Conservation (phyloP, 2,329 filamentous ascomycete genomes). For the Aureobasidium subglaciale region DNA sequence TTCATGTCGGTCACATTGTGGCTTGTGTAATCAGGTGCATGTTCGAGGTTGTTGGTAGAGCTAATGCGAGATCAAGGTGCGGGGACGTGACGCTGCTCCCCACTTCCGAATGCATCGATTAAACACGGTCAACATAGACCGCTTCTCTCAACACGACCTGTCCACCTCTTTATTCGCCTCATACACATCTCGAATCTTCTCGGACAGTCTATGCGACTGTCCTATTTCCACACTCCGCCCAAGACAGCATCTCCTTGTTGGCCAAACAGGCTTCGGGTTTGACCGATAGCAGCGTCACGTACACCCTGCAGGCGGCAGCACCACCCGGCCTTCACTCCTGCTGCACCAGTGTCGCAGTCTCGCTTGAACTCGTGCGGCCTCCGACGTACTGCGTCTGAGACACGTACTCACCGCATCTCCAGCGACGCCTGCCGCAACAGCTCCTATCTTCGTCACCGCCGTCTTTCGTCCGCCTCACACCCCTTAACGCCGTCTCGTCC, state of each 20-base stretch:
- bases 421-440: background rate
- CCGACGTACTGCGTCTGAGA: background rate
- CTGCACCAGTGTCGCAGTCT: background rate
- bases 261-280: background rate
- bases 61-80: too few species aligned
- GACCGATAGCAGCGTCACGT: background rate
- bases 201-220: slow-evolving; percentile 13
- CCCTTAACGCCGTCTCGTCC: background rate
- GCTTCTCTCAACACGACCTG: background rate
- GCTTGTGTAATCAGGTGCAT: too few species aligned
- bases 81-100: background rate
- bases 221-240: background rate
- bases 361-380: background rate
- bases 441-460: background rate
- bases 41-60: too few species aligned
- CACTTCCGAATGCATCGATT: slow-evolving; percentile 1
- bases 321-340: background rate
- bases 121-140: slow-evolving; percentile 5
- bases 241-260: background rate
- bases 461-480: background rate
- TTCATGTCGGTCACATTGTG: too few species aligned
- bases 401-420: background rate
- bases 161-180: background rate
- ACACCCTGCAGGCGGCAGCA: background rate
- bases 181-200: background rate